Percentiles rank a stretch among this genome's conserved stretches.
Conservation (phyloP, 768 basidiomycete genomes). For the Podaxis pistillaris region DNA sequence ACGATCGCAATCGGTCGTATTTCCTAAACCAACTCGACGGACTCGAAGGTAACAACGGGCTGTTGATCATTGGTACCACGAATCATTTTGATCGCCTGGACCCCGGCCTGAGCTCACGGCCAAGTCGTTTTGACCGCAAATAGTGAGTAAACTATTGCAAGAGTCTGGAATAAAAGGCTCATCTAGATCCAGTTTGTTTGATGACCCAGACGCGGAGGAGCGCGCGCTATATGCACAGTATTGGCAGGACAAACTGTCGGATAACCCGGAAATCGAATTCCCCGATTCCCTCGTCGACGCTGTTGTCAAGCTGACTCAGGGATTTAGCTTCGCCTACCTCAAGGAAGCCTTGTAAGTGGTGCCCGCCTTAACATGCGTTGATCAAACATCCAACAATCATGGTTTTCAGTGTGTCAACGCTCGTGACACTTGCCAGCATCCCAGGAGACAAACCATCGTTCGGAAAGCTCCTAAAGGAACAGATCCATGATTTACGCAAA, state of each 20-base stretch:
- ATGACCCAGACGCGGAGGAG: conserved; percentile 65
- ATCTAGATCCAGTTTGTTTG: conserved; percentile 54
- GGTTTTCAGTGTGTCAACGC: conserved; percentile 58
- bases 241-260: conserved; percentile 76
- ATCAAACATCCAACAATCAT: not conserved
- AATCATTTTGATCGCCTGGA: conserved; percentile 85
- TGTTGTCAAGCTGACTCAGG: conserved; percentile 56
- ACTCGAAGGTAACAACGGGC: conserved; percentile 73
- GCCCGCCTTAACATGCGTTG: not conserved
- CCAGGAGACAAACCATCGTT: conserved; percentile 54
- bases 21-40: conserved; percentile 89
- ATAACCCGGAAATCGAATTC: conserved; percentile 63
- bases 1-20: conserved; percentile 75
- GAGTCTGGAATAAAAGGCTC: not conserved
- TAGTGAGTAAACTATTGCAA: conserved; percentile 51
- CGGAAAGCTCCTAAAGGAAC: conserved; percentile 44
- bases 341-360: conserved; percentile 83
- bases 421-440: conserved; percentile 61
- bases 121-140: conserved; percentile 85
- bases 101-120: conserved; percentile 70
- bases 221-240: conserved; percentile 69
- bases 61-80: conserved; percentile 77
- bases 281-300: conserved; percentile 62
- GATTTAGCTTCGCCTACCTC: conserved; percentile 85
- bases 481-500: conserved; percentile 62